Percentiles rank a stretch among this genome's conserved stretches.
phyloP scores from a whole-genome alignment of 306 rosid species.

The Pueraria montana region DNA sequence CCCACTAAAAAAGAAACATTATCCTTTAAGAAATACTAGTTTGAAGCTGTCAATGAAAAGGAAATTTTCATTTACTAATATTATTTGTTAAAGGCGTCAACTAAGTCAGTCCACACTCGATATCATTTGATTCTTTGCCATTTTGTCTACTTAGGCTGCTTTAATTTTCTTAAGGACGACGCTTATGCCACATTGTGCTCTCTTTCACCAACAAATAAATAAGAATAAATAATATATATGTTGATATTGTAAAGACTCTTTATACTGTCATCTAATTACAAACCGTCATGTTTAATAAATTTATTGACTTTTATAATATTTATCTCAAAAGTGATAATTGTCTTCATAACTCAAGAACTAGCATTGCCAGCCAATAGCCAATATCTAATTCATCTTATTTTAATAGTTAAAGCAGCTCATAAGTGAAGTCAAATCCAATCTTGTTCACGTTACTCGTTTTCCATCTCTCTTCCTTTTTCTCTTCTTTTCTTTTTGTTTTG shows the following conservation, averaged over 20 bases:
- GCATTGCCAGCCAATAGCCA: constrained; percentile 47
- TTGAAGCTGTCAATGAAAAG: constrained; percentile 45
- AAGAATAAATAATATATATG: neutral
- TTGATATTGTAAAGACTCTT: neutral
- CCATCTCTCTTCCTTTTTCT: constrained; percentile 27
- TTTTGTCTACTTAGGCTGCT: constrained; percentile 22
- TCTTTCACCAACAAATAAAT: neutral
- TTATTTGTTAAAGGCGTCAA: constrained; percentile 1
- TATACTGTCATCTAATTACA: too few species aligned
- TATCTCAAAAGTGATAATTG: neutral
- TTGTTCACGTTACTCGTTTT: constrained; percentile 32
- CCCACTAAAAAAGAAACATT: neutral
- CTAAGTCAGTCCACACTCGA: constrained; percentile 19
- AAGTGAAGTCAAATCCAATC: constrained; percentile 50
- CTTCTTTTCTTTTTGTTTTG: neutral
- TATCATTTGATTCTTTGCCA: constrained; percentile 36
- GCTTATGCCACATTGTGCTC: neutral
- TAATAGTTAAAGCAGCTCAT: constrained; percentile 46
- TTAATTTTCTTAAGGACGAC: neutral
- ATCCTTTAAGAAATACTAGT: constrained; percentile 12
- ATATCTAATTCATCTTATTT: constrained; percentile 29
- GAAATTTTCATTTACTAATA: neutral
- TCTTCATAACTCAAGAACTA: constrained; percentile 18
- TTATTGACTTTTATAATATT: too few species aligned
- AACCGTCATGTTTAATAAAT: too few species aligned